Evolutionary conservation across 345 rosid genomes (phyloP), one percentile per base, ranked within the genome.

Genomic region (Diplotaxis tenuifolia): DNA sequence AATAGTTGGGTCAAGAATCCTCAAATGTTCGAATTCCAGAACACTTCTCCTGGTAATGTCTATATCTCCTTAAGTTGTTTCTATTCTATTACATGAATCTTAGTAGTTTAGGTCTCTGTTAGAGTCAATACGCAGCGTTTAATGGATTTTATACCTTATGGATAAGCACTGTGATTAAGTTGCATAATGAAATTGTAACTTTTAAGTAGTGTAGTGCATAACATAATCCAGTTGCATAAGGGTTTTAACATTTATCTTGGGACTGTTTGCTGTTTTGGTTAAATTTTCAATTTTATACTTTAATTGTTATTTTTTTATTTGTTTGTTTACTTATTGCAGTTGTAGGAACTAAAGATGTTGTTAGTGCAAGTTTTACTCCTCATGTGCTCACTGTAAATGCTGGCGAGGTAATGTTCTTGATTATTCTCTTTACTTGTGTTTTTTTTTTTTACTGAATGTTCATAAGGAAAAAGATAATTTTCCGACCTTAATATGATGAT

Each of bases 351-450:
- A 76, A 86, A 7, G 84, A 86, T 75, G 79, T 80, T 50, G 92
- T 82, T 9, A 87, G 88, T 57, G 87, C 86, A 55, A 84, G 89
- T 82, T 88, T 95, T 80, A 92, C 86, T 0, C 96, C 99, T 67
- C 96, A 92, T 80, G 85, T 92, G 67, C 75, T 95, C 77, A 85
- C 89, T 21, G 96, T 95, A 42, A 83, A 87, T 75, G 73, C 97
- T 56, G 96, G 98, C 22, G 99, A 95, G 97, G 99, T 92, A 45
- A 86, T 70, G 88, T 59, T 8, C 7, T n/a, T n/a, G n/a, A n/a
- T n/a, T n/a, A n/a, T n/a, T n/a, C n/a, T n/a, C n/a, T n/a, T n/a
- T n/a, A n/a, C 6, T 14, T 14, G 16, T 25, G 28, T 2, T 5
- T 14, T 42, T 2, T 5, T 14, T 42, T 38, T 45, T 45, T n/a